Evolutionary conservation across 2,329 filamentous ascomycete genomes (phyloP), one percentile per base, ranked within the genome.

Genomic region (Madurella mycetomatis): DNA sequence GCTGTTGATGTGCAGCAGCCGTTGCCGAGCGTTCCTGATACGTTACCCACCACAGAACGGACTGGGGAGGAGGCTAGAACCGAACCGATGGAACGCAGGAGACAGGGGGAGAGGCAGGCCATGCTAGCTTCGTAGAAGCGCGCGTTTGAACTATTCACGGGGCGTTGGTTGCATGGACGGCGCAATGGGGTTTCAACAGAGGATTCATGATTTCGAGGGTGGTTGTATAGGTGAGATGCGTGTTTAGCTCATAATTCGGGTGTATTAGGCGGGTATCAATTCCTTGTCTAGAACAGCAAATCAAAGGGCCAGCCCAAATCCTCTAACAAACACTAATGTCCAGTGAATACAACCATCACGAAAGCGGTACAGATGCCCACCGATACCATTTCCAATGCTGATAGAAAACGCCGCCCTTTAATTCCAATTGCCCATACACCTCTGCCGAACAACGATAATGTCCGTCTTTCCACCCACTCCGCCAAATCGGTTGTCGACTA

Each of bases 11-110:
- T 46, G 49, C 52, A 58, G 32, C 54, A 59, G 37, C 54, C 53
- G 37, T 50, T 68, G 44, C 67, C 67, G 18, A 65, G 54, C 46
- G 66, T 64, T 7, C 67, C 68, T 3, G 51, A 63, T 19, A 67
- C 63, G 18, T 47, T 66, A 16, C 64, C 65, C 9, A 57, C 31
- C 11, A 57, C 31, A 19, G 52, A 51, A 9, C 47, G 58, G 40
- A 53, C 55, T 7, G 52, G 51, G 30, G 50, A 53, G 15, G 59
- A 59, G 13, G 37, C 37, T 9, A 30, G 31, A 9, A 25, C 43
- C 8, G 50, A 49, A 46, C 37, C 47, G 50, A 50, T 46, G 25
- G 42, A 55, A 47, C 57, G 53, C 32, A 53, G 47, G 13, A 39
- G 49, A 41, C 50, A 57, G 32, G 49, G 53, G 44, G 62, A 64